These are phyloP conservation scores for Fusarium sp. DNA, from an alignment of 2,329 filamentous ascomycete genomes.

Conservation along the genomic window DNA sequence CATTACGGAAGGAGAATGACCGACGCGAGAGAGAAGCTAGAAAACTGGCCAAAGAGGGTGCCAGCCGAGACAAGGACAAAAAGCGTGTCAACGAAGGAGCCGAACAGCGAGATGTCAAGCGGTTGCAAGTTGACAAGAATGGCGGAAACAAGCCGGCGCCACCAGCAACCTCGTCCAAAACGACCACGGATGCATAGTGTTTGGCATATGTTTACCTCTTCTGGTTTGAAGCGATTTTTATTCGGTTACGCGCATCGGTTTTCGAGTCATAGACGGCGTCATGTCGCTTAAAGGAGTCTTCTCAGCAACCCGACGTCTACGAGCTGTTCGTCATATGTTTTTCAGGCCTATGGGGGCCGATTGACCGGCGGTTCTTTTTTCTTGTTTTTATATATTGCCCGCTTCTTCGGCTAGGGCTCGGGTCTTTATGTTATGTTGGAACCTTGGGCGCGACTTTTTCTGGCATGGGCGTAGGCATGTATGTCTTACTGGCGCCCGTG, in stretches of 20 bases:
- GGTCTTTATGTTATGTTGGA: conserved; percentile 9
- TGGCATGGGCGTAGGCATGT: conserved; percentile 7
- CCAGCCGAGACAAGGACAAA: conserved; percentile 53
- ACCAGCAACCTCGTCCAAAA: conserved; percentile 17
- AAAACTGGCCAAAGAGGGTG: conserved; percentile 57
- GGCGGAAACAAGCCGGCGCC: conserved; percentile 26
- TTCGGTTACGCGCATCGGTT: neutral
- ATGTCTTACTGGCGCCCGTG: conserved; percentile 15
- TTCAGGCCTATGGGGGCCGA: neutral
- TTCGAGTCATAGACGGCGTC: conserved; percentile 5
- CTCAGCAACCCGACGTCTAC: conserved; percentile 1
- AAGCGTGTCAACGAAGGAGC: conserved; percentile 55
- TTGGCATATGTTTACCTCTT: neutral
- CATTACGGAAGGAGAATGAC: conserved; percentile 89
- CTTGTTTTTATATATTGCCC: conserved; percentile 11
- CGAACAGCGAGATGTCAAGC: conserved; percentile 53
- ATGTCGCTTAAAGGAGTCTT: conserved; percentile 20
- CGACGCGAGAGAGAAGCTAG: conserved; percentile 68
- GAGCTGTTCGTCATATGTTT: conserved; percentile 14
- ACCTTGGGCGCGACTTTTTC: neutral
- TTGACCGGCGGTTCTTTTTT: conserved; percentile 22
- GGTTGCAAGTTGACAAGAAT: conserved; percentile 50
- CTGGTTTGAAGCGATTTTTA: neutral
- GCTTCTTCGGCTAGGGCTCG: conserved; percentile 3
- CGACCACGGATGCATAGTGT: conserved; percentile 25